Evolutionary conservation across 345 rosid genomes (phyloP).

Genomic region (Turritis glabra): DNA sequence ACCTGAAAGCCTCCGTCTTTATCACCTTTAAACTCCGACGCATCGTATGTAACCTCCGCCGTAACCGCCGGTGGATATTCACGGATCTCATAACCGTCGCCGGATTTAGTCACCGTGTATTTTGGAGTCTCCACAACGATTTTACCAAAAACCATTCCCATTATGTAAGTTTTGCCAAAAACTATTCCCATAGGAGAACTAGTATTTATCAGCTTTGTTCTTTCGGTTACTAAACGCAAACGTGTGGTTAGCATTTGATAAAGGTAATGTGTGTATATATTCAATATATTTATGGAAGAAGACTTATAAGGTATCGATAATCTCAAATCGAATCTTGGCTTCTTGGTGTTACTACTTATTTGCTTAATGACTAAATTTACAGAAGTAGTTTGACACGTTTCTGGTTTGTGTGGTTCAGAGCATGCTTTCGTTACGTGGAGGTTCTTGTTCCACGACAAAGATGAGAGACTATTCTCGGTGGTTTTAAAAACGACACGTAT

Average conservation of each 20-base stretch:
- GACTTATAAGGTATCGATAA: no score
- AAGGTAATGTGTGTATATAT: background rate
- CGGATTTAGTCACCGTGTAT: conserved; percentile 52
- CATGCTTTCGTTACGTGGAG: conserved; percentile 20
- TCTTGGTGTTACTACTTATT: background rate
- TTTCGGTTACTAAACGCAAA: conserved; percentile 13
- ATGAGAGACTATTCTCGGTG: background rate
- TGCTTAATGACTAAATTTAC: background rate
- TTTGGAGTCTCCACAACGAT: conserved; percentile 76
- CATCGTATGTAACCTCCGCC: conserved; percentile 77
- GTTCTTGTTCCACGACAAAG: conserved; percentile 30
- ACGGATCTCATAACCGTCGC: conserved; percentile 73
- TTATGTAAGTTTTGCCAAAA: conserved; percentile 33
- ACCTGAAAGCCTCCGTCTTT: conserved; percentile 79
- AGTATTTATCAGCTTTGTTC: conserved; percentile 28
- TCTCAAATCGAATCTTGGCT: conserved; percentile 6
- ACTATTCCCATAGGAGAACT: conserved; percentile 13
- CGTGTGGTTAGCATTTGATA: conserved; percentile 28
- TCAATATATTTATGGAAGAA: conserved; percentile 2
- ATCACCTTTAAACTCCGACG: conserved; percentile 61
- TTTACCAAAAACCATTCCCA: conserved; percentile 80
- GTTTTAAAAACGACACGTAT: conserved; percentile 4
- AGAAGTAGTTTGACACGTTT: conserved; percentile 30
- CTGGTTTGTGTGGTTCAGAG: conserved; percentile 24
- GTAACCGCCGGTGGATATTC: conserved; percentile 62